Base-by-base conservation (phyloP, 345 rosid species). In the Mercurialis annua region DNA sequence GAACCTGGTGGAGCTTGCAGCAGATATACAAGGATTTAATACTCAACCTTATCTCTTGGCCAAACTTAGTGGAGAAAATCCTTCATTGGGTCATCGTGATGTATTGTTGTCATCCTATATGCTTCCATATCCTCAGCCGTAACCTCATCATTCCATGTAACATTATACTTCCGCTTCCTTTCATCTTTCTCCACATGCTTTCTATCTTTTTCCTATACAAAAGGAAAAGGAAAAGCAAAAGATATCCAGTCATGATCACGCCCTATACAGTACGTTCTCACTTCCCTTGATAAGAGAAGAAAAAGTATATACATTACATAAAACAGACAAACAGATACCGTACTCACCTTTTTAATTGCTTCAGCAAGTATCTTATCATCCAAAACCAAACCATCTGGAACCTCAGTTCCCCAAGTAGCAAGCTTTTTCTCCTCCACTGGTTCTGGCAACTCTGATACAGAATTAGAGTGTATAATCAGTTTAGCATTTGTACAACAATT, bases 401-500 rank as follows among this genome's bases (percentile, higher is more conserved):
- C 70, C 73, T 90, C 94, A 10, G 86, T 85, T 71, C 97, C 97
- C 97, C 97, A 90, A 0, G 90, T 71, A 14, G 90, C 97, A 44
- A 76, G 81, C 77, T 69, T 82, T 74, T 82, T 90, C 81, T 82
- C 87, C 76, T 86, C 94, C 47, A 62, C 76, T 38, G 80, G 83
- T 54, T 70, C 80, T 29, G 78, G 58, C 16, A 42, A 16, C 33
- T 80, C 86, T 84, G 82, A 30, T 23, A 26, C 65, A 64, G 5
- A 23, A 43, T 6, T 17, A 55, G 5, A 46, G 17, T 20, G 14
- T 6, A 17, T 1, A 48, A 44, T 59, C 12, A 11, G 44, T 21
- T 11, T 43, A 55, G 27, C 27, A 7, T 9, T 40, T 8, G 10
- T 1, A 57, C 10, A 57, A 57, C 8, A 7, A n/a, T 44, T 31